Evolutionary conservation across 2,329 filamentous ascomycete genomes (phyloP), one percentile per base, ranked within the genome.

Genomic region (Arthroderma uncinatum): DNA sequence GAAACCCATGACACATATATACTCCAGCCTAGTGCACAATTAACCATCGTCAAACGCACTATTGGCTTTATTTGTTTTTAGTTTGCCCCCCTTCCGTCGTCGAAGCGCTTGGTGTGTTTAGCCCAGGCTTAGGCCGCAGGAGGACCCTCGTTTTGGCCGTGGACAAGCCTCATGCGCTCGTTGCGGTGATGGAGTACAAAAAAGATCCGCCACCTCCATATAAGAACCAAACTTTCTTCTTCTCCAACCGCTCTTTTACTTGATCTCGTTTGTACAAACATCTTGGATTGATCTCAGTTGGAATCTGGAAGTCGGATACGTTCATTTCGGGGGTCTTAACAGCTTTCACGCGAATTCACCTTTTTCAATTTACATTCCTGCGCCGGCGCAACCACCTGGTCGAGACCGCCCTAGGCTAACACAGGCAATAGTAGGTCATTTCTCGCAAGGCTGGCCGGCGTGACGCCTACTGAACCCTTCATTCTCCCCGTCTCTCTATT

Each of bases 1-100:
- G 34, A 36, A 53, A 36, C 34, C 30, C 30, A 53, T 53, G 50
- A 53, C 50, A 53, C 50, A 53, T 36, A 53, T 53, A 36, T 53
- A 39, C 50, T 39, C 28, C 28, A 53, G 50, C 25, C 50, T 53
- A 39, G 50, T 36, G 50, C 50, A 53, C 50, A 53, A 53, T 53
- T 39, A 28, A 53, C 28, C 50, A 53, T 53, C n/a, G 10, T 53
- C 50, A 53, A 48, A 48, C 44, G 44, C 44, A 48, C 44, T 48
- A 48, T 48, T 48, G 44, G 21, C 44, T 48, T 48, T 48, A 48
- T 48, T 48, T 48, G 44, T 30, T 48, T 48, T 48, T 30, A 48
- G 21, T 48, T 48, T 48, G 44, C 44, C 44, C 44, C 44, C 44
- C 25, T 48, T n/a, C 44, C 44, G 23, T 48, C 44, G 44, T 48